A percentile compares a stretch with the other conserved stretches of the same genome.
Evolutionary conservation across 306 rosid genomes (phyloP).

Genomic region (Hippophae rhamnoides): DNA sequence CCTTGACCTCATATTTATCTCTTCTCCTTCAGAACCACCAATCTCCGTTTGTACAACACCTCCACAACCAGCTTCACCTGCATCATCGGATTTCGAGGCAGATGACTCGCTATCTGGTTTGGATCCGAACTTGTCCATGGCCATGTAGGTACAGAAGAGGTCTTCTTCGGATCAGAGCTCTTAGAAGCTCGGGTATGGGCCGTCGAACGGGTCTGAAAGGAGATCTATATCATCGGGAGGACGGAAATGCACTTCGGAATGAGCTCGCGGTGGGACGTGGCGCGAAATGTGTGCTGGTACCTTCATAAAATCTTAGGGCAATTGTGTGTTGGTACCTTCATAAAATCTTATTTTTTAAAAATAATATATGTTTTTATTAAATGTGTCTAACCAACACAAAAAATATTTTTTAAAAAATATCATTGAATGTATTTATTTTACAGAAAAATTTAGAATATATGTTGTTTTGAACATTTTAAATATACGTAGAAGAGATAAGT

Average conservation of each 20-base stretch:
- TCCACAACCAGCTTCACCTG: not conserved
- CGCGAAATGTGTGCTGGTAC: constrained; percentile 9
- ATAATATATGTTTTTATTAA: too few relatives aligned
- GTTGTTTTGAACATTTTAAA: too few relatives aligned
- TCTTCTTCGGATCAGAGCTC: constrained; percentile 58
- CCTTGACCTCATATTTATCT: constrained; percentile 28
- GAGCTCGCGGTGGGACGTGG: constrained; percentile 69
- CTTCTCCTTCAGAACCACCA: constrained; percentile 13
- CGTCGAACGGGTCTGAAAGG: constrained; percentile 47
- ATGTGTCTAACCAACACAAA: too few relatives aligned
- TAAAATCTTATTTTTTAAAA: too few relatives aligned
- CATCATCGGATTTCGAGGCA: constrained; percentile 9
- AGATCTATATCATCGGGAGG: constrained; percentile 71
- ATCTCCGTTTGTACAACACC: not conserved
- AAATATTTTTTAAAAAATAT: too few relatives aligned
- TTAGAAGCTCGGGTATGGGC: constrained; percentile 46
- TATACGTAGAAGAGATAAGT: too few relatives aligned
- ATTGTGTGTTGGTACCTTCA: too few relatives aligned
- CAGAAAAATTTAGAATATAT: too few relatives aligned
- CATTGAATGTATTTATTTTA: too few relatives aligned
- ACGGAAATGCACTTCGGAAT: constrained; percentile 87
- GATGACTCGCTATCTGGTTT: constrained; percentile 24
- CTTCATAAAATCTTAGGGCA: too few relatives aligned
- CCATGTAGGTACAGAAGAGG: constrained; percentile 48
- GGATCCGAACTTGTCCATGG: constrained; percentile 61